Evolutionary conservation across 345 rosid species (phyloP), one percentile per base, ranked within the genome.

Genomic region (Raphanus raphanistrum): DNA sequence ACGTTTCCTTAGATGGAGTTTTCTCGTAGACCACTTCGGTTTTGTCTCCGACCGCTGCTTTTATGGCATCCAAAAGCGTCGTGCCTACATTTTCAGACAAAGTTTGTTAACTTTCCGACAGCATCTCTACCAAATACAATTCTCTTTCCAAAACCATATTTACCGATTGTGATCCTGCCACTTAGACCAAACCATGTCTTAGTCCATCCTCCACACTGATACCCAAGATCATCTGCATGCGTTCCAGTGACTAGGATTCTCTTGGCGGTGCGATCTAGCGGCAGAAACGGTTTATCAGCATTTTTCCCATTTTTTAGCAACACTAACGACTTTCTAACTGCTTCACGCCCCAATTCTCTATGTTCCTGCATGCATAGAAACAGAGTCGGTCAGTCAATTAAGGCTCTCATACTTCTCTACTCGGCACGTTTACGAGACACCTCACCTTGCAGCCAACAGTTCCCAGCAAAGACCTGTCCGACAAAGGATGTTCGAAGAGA

Each of bases 151-250:
- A 48, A 15, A 76, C 41, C 15, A 63, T 17, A 65, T 38, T 61
- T 87, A 94, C 97, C 97, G 9, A 87, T 83, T n/a, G 94, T 94
- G 80, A 94, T 89, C 71, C 87, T 85, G 79, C 98, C 97, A 5
- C 91, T 86, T 69, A 43, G 2, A 73, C 98, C 98, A 10, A 68
- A 74, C 94, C 91, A 85, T 59, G 83, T 73, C 70, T 55, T 83
- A n/a, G 97, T 90, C 98, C 98, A 92, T 16, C 97, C 98, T 70
- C 98, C 98, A 27, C 96, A 92, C 69, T 92, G 97, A 80, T 82
- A 92, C 21, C 98, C 96, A 61, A 94, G 93, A 86, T 94, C 84
- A 75, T 92, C 91, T 50, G 95, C 93, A 71, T 94, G 98, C 7
- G 88, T 81, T 79, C 98, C 97, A 13, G 85, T 73, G 17, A 89